phyloP scores from a whole-genome alignment of 2,329 filamentous ascomycete species.

The Penicillium freii region DNA sequence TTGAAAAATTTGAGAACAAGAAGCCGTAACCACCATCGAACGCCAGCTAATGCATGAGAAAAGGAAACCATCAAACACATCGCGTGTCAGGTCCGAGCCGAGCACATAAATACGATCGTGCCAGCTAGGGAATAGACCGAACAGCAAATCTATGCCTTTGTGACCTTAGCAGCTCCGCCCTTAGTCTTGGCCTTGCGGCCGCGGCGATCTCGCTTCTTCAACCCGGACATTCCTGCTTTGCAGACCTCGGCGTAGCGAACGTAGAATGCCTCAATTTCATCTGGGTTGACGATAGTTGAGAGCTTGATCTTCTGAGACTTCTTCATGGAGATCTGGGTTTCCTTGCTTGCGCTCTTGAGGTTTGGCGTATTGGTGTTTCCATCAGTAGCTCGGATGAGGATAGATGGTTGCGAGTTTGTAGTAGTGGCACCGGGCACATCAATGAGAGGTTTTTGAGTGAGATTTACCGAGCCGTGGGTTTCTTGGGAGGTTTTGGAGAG shows the following conservation, averaged over 20 bases:
- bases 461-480: constrained; percentile 44
- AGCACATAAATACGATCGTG: neutral
- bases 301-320: constrained; percentile 68
- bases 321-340: constrained; percentile 39
- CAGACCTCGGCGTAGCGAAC: constrained; percentile 83
- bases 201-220: constrained; percentile 91
- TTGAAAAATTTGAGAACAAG: constrained; percentile 7
- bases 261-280: constrained; percentile 78
- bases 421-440: constrained; percentile 35
- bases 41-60: constrained; percentile 28
- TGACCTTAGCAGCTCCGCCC: constrained; percentile 31
- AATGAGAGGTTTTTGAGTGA: constrained; percentile 44
- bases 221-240: constrained; percentile 78
- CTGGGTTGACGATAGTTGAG: constrained; percentile 76
- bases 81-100: neutral
- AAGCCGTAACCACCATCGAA: constrained; percentile 18
- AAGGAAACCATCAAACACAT: constrained; percentile 9
- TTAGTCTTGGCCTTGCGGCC: constrained; percentile 61
- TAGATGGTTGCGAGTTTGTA: constrained; percentile 65
- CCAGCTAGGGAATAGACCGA: constrained; percentile 6
- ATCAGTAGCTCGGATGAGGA: constrained; percentile 82
- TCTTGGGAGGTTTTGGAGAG: constrained; percentile 41
- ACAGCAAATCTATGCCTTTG: constrained; percentile 29
- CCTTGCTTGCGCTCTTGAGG: constrained; percentile 31
- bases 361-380: constrained; percentile 59